Conservation (phyloP, 164 flowering plant genomes). For the Hamamelis virginiana region DNA sequence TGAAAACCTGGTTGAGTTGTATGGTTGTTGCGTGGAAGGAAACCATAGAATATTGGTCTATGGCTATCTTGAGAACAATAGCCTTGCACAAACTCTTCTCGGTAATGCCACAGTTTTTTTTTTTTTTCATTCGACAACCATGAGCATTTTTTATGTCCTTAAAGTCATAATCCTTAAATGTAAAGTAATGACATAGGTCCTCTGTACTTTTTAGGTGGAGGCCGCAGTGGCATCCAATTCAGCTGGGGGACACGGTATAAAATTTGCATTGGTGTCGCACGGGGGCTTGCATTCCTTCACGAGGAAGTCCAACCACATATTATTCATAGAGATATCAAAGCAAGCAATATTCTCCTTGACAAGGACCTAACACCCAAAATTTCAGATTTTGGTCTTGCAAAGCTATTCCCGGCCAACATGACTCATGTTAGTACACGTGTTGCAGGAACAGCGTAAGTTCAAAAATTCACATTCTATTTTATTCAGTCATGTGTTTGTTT, state of each 20-base stretch:
- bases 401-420: slow-evolving; percentile 33
- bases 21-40: slow-evolving; percentile 66
- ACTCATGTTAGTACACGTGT: slow-evolving; percentile 57
- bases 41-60: slow-evolving; percentile 59
- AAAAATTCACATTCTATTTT: not conserved
- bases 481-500: not conserved
- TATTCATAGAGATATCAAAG: slow-evolving; percentile 54
- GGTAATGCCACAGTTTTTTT: slow-evolving; percentile 30
- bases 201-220: slow-evolving; percentile 23
- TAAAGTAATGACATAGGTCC: not conserved
- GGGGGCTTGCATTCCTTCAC: slow-evolving; percentile 50
- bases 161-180: not conserved
- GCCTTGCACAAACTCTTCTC: slow-evolving; percentile 66
- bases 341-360: slow-evolving; percentile 54
- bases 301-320: slow-evolving; percentile 47
- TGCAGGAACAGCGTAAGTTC: slow-evolving; percentile 51
- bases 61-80: slow-evolving; percentile 65
- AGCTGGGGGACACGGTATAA: slow-evolving; percentile 31
- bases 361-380: slow-evolving; percentile 39
- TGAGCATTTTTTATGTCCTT: not conserved
- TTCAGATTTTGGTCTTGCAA: slow-evolving; percentile 60
- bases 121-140: not conserved
- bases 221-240: slow-evolving; percentile 28
- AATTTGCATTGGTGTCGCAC: slow-evolving; percentile 50
- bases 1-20: slow-evolving; percentile 57